These are phyloP conservation scores for Malus hybrid DNA, from an alignment of 331 rosid species.

Conservation along the genomic window DNA sequence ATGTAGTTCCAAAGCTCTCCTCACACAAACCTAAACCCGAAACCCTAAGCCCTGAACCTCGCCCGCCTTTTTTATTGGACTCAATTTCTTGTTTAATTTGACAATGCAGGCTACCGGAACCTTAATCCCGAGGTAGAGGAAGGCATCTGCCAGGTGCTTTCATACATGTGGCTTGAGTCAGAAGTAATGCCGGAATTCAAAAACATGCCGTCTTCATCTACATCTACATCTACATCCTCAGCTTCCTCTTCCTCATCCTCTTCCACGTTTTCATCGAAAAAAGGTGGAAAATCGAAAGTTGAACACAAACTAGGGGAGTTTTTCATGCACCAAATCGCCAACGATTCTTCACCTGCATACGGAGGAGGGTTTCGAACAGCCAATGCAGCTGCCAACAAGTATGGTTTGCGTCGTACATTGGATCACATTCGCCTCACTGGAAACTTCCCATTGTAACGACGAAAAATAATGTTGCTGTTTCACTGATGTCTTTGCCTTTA, in stretches of 20 bases:
- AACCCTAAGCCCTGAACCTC: too few species aligned
- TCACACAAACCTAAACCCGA: too few species aligned
- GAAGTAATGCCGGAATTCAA: slow-evolving; percentile 66
- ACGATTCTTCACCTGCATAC: slow-evolving; percentile 80
- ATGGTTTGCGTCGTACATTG: slow-evolving; percentile 77
- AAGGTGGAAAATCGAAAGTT: slow-evolving; percentile 59
- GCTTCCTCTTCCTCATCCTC: slow-evolving; percentile 43
- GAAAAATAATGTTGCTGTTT: background rate
- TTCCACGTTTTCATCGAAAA: slow-evolving; percentile 57
- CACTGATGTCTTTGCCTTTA: background rate
- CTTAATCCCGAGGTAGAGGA: slow-evolving; percentile 88
- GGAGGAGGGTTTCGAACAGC: slow-evolving; percentile 98
- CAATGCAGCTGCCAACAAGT: slow-evolving; percentile 68
- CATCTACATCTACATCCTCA: slow-evolving; percentile 60
- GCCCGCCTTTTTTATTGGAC: too few species aligned
- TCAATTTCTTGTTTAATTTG: too few species aligned
- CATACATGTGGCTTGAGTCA: slow-evolving; percentile 96
- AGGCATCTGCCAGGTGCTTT: slow-evolving; percentile 95
- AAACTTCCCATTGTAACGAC: slow-evolving; percentile 52
- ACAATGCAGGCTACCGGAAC: slow-evolving; percentile 46
- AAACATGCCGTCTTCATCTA: slow-evolving; percentile 64
- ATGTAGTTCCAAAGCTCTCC: too few species aligned
- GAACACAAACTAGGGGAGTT: slow-evolving; percentile 84
- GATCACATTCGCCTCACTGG: slow-evolving; percentile 77
- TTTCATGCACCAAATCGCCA: slow-evolving; percentile 76